Percentiles rank a stretch among this genome's conserved stretches.
phyloP scores from a whole-genome alignment of 441 rosid species.

The Aleurites moluccanus region DNA sequence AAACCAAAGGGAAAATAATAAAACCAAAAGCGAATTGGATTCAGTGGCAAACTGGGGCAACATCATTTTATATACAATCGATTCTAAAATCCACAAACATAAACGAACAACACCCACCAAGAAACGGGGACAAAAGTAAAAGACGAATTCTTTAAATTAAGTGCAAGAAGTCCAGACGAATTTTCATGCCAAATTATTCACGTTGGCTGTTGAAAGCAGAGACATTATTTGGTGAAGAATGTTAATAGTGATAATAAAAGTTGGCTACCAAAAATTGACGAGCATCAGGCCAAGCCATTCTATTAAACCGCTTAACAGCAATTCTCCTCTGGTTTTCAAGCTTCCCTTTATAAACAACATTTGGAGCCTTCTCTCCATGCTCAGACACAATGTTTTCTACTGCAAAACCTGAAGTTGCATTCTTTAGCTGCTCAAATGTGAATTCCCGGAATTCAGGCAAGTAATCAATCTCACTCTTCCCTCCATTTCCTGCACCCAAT shows the following conservation, averaged over 20 bases:
- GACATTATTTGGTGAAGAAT: not conserved
- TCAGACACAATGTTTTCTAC: conserved; percentile 52
- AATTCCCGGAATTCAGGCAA: conserved; percentile 76
- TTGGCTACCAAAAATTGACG: conserved; percentile 44
- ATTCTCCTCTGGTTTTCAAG: conserved; percentile 38
- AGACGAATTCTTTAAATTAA: not conserved
- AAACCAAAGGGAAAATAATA: not conserved
- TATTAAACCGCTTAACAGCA: conserved; percentile 48
- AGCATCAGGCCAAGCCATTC: conserved; percentile 55
- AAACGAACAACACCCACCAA: no score
- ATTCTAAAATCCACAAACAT: not conserved
- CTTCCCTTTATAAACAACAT: conserved; percentile 50
- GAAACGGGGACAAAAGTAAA: no score
- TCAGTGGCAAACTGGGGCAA: not conserved
- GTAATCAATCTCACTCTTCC: conserved; percentile 46
- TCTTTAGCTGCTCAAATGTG: conserved; percentile 66
- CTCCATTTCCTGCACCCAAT: conserved; percentile 53
- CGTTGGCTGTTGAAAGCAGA: not conserved
- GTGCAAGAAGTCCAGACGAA: not conserved
- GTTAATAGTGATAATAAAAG: conserved; percentile 16
- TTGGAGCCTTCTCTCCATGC: conserved; percentile 57
- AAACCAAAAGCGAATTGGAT: not conserved
- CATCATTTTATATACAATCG: not conserved
- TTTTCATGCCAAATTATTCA: not conserved
- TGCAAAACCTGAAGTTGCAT: conserved; percentile 46